Evolutionary conservation across 768 basidiomycete genomes (phyloP), one percentile per base, ranked within the genome.

Genomic region (Tephrocybe sp.): DNA sequence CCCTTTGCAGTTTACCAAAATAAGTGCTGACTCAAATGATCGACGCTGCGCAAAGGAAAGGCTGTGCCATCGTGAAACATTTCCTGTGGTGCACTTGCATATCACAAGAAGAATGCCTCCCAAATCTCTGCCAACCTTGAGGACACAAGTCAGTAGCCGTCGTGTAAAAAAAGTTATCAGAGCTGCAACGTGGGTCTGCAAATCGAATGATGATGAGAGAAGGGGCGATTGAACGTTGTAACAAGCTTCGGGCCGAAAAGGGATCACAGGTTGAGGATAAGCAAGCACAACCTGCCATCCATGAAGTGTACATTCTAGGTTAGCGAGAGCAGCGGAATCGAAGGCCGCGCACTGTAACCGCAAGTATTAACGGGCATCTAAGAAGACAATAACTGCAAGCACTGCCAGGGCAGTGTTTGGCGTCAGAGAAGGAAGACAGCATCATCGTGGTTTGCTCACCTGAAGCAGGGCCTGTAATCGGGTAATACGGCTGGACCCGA

Each of bases 241-340:
- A 12, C 10, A 39, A 18, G 26, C 14, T 25, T 17, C 34, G 40
- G 38, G 10, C 38, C 30, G 48, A 21, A 9, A 45, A 48, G 28
- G 12, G 15, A 36, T 10, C 34, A 14, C 15, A 36, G 34, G 34
- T 14, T 4, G 15, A n/a, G 15, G 15, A 9, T 15, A 36, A 7
- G 15, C 34, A 8, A 7, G 7, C 15, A 8, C 28, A 30, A 30
- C 11, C 4, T 36, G 34, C 15, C 34, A 36, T 36, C 34, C 34
- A 36, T 14, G 15, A 36, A 4, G 9, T n/a, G 7, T 12, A 4
- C 4, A n/a, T 14, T 36, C 15, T 36, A 58, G 40, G 49, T 54
- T 50, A 42, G 37, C 57, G 59, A 58, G 53, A 52, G 49, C 48
- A 58, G 39, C 55, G 55, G 59, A 52, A 47, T 45, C 37, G 33